Conservation (phyloP, 2,329 filamentous ascomycete species). For the Diaporthe sp. region DNA sequence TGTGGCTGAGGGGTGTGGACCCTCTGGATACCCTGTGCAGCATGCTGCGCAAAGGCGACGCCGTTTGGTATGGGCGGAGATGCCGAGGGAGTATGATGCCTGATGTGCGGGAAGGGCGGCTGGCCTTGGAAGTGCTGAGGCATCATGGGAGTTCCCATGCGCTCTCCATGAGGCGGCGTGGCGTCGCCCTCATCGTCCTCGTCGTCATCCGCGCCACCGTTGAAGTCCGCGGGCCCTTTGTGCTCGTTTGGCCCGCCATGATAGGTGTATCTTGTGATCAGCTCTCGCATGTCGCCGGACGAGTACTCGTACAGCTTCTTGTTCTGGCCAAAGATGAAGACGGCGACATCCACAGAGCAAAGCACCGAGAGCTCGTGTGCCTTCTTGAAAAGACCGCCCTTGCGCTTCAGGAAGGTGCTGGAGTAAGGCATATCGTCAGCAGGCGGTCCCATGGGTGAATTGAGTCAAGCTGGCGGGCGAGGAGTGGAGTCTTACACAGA, state of each 20-base stretch:
- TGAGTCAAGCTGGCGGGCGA: background rate
- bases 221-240: slow-evolving; percentile 94
- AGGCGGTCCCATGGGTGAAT: background rate
- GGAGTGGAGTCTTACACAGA: slow-evolving; percentile 80
- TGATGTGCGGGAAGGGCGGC: slow-evolving; percentile 81
- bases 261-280: slow-evolving; percentile 89
- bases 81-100: slow-evolving; percentile 84
- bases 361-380: slow-evolving; percentile 98
- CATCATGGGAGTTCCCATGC: slow-evolving; percentile 70
- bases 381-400: slow-evolving; percentile 99
- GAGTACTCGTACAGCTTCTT: slow-evolving; percentile 99
- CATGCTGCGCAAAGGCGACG: slow-evolving; percentile 72
- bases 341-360: slow-evolving; percentile 97
- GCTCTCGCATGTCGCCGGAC: slow-evolving; percentile 91
- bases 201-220: slow-evolving; percentile 87
- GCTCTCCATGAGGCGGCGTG: slow-evolving; percentile 78
- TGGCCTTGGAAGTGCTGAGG: slow-evolving; percentile 79
- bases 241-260: slow-evolving; percentile 95
- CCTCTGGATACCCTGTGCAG: slow-evolving; percentile 62
- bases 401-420: slow-evolving; percentile 98
- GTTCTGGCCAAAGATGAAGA: slow-evolving; percentile 98
- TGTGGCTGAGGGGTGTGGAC: slow-evolving; percentile 87
- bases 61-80: slow-evolving; percentile 90
- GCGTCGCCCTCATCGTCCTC: slow-evolving; percentile 82
- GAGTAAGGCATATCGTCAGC: slow-evolving; percentile 32